Base-by-base conservation (phyloP, 2,329 filamentous ascomycete species). In the Colletotrichum sp. region DNA sequence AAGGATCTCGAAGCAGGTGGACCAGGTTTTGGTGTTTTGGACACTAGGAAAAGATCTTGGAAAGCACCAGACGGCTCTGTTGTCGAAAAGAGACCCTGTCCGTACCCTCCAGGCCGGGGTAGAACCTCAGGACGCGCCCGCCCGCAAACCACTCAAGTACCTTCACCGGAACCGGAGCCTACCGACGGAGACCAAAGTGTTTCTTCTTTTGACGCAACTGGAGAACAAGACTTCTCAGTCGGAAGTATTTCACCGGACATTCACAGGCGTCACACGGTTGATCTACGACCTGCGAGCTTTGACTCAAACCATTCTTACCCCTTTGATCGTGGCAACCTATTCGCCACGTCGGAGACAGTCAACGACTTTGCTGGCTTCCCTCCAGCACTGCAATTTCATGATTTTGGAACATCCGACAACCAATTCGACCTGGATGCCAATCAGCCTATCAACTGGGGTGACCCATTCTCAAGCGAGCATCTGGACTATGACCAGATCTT, bases 1-100 rank as follows among this genome's bases (percentile, higher is more conserved):
- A 90, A 89, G 76, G 90, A 92, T 80, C 84, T 87, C 39, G 89
- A 91, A 84, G 89, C 89, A 77, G 89, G 89, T 55, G 89, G 88
- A 18, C 86, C 87, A 78, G 89, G 89, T 16, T 84, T 82, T 59
- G 89, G 89, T 34, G 81, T 87, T 34, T 81, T 92, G 16, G 89
- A 90, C 75, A 92, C 90, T 7, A 84, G 90, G 13, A 91, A 91
- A 78, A 85, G 90, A 66, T 85, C 89, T 79, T 91, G 90, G 90
- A 89, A 89, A 80, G 89, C 89, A 78, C 82, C 85, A 36, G 86
- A 90, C 72, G 90, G 90, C 21, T 87, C 85, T 59, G 88, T 92
- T 30, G 89, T 91, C 21, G 85, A 87, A 52, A 87, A 86, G 71
- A 82, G 83, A 55, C 82, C 84, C 52, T 75, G 72, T n/a, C 49